Evolutionary conservation across 2,329 filamentous ascomycete genomes (phyloP).

Genomic region (Sporothrix humicola): DNA sequence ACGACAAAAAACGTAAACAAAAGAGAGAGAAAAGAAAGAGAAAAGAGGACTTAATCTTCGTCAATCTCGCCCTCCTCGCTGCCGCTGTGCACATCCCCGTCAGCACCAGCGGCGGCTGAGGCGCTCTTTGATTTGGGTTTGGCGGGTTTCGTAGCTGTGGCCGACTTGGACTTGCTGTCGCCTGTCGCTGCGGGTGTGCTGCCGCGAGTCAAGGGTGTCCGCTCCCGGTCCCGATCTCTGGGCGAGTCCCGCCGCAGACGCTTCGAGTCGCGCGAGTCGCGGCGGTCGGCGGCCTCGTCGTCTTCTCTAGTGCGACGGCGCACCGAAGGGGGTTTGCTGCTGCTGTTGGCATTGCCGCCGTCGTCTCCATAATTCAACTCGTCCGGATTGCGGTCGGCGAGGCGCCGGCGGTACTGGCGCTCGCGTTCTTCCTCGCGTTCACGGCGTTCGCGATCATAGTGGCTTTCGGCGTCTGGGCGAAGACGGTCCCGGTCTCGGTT

Average conservation of each 20-base stretch:
- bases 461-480: too few relatives aligned
- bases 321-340: conserved; percentile 57
- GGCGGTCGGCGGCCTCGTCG: conserved; percentile 71
- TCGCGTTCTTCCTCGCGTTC: conserved; percentile 91
- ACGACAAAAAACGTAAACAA: not conserved
- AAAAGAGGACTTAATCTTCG: conserved; percentile 61
- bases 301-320: conserved; percentile 72
- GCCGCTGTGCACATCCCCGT: conserved; percentile 71
- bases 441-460: conserved; percentile 70
- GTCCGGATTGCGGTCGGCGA: conserved; percentile 71
- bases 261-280: conserved; percentile 71
- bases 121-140: conserved; percentile 58
- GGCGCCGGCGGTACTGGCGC: conserved; percentile 80
- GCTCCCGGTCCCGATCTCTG: conserved; percentile 3
- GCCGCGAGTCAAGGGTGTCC: conserved; percentile 39
- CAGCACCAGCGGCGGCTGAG: conserved; percentile 41
- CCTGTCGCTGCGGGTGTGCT: not conserved
- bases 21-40: not conserved
- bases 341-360: conserved; percentile 30
- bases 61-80: conserved; percentile 99
- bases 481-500: too few relatives aligned
- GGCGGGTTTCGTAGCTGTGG: not conserved
- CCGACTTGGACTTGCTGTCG: conserved; percentile 5
- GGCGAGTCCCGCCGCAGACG: conserved; percentile 19
- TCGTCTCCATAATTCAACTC: conserved; percentile 91